Evolutionary conservation across 805 yeast genomes (phyloP).

Genomic region (Candida anglica): DNA sequence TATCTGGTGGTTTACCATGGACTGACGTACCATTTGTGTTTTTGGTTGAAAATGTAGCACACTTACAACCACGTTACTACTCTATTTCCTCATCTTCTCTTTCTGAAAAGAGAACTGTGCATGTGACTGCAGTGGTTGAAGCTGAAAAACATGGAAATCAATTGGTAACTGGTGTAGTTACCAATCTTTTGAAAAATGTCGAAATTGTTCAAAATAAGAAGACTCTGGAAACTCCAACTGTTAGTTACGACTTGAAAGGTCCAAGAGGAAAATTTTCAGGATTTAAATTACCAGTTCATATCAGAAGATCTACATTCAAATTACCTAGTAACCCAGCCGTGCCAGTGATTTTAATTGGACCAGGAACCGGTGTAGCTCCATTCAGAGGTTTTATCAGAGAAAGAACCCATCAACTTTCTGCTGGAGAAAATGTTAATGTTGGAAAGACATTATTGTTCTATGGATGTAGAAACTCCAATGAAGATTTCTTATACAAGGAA

Average conservation of each 20-base stretch:
- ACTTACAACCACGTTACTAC: slow-evolving; percentile 90
- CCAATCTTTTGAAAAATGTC: slow-evolving; percentile 78
- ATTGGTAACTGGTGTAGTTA: slow-evolving; percentile 78
- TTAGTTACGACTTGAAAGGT: slow-evolving; percentile 72
- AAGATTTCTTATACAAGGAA: slow-evolving; percentile 80
- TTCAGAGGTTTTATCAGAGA: slow-evolving; percentile 94
- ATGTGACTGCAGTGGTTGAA: slow-evolving; percentile 92
- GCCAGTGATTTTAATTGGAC: slow-evolving; percentile 92
- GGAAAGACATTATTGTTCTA: slow-evolving; percentile 79
- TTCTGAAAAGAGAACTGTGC: slow-evolving; percentile 69
- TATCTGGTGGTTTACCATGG: slow-evolving; percentile 75
- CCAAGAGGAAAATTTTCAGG: slow-evolving; percentile 60
- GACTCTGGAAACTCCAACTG: slow-evolving; percentile 36
- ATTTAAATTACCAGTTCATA: slow-evolving; percentile 81
- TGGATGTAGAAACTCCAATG: slow-evolving; percentile 77
- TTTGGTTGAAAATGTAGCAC: slow-evolving; percentile 74
- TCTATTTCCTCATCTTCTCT: slow-evolving; percentile 90
- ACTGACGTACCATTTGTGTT: slow-evolving; percentile 74
- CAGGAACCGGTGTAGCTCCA: slow-evolving; percentile 99
- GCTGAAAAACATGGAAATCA: slow-evolving; percentile 34
- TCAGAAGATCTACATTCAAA: slow-evolving; percentile 92
- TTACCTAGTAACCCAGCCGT: slow-evolving; percentile 79
- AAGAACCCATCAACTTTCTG: slow-evolving; percentile 51
- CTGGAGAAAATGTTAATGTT: slow-evolving; percentile 24
- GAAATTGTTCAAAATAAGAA: slow-evolving; percentile 50